Base-by-base conservation (phyloP, 257 asterid genomes). In the Plantago major region DNA sequence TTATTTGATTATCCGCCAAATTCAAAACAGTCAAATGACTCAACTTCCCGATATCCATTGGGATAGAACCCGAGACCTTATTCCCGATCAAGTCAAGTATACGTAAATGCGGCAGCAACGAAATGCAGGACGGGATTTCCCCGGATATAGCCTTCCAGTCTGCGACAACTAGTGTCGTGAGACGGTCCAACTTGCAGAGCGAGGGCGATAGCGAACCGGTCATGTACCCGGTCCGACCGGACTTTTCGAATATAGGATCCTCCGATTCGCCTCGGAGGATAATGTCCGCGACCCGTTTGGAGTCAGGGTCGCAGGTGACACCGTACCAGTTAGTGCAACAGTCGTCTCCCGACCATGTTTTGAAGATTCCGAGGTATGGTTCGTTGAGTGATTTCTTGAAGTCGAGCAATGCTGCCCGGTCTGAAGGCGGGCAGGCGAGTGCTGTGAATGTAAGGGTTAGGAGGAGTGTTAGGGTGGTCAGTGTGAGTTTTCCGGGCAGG, bases 191-290 rank as follows among this genome's bases (percentile, higher is more conserved):
- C 16, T 67, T 73, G 75, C 98, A 91, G 48, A 91, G 6, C 46
- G 95, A 46, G 26, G 85, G 74, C 37, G 97, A 86, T 58, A 91
- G 72, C 0, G 86, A 78, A 59, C 98, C 98, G 65, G 90, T 73
- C 98, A 91, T 91, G 92, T 91, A 91, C 6, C 98, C 98, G 28
- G 98, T 71, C 58, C 95, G 81, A 61, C 98, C 97, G 65, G 95
- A 76, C 42, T 84, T 88, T 44, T 82, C 93, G 72, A 88, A 82
- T 60, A 92, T 86, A 15, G 91, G 95, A 63, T 92, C 97, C 67
- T 89, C 96, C 37, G 98, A 92, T 53, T 92, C 98, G 26, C 98
- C 98, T 9, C 98, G 94, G 60, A 92, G 92, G 67, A 67, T 58
- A 22, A 92, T 77, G 81, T 92, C 98, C 53, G 93, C 80, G 59